Evolutionary conservation across 495 filamentous ascomycete species (phyloP).

Genomic region (Penicillium ucsense): DNA sequence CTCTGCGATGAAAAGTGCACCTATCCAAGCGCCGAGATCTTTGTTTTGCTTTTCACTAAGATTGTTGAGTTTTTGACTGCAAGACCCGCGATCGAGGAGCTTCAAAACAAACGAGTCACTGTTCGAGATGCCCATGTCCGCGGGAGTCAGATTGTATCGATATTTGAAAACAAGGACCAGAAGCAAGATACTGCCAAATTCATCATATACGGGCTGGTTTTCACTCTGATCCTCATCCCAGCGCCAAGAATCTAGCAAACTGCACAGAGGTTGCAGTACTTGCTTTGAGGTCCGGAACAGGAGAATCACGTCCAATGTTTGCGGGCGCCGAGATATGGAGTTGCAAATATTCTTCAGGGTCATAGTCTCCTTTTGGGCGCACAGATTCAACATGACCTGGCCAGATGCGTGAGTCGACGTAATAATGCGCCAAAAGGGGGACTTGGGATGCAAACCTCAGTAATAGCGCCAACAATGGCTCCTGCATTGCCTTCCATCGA

Average conservation of each 20-base stretch:
- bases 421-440: not conserved
- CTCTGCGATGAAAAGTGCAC: conserved; percentile 76
- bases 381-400: conserved; percentile 69
- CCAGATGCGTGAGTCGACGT: conserved; percentile 6
- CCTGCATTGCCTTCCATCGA: conserved; percentile 93
- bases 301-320: conserved; percentile 73
- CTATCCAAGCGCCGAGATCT: conserved; percentile 77
- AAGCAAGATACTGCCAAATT: conserved; percentile 83
- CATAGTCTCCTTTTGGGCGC: conserved; percentile 81
- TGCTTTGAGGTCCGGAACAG: conserved; percentile 70
- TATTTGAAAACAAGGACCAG: conserved; percentile 74
- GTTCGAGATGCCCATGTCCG: conserved; percentile 54
- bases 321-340: conserved; percentile 65
- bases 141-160: conserved; percentile 63
- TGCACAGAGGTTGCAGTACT: conserved; percentile 74
- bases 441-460: conserved; percentile 47
- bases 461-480: conserved; percentile 72
- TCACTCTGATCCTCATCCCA: conserved; percentile 92
- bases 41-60: conserved; percentile 64
- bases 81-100: conserved; percentile 56
- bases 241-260: conserved; percentile 77
- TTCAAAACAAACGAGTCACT: conserved; percentile 68
- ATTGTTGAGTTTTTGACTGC: conserved; percentile 51
- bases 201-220: conserved; percentile 93
- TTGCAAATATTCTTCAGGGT: conserved; percentile 77